These are phyloP conservation scores for Oenanthe sinensis DNA, from an alignment of 129 eudicot genomes.

Conservation along the genomic window DNA sequence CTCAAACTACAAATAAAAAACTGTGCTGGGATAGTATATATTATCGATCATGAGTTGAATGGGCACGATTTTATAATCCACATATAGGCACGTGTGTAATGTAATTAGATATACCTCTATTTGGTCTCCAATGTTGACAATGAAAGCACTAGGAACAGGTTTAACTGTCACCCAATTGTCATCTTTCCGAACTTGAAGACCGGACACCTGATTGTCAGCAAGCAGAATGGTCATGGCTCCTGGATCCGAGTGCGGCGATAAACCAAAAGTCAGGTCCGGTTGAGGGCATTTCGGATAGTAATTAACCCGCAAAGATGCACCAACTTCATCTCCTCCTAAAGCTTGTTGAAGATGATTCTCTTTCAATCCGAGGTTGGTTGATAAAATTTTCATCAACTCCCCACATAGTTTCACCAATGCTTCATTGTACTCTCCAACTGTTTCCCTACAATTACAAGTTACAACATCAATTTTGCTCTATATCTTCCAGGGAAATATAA, in stretches of 20 bases:
- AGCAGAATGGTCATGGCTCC: conserved; percentile 58
- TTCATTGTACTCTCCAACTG: conserved; percentile 35
- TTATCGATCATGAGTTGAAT: neutral
- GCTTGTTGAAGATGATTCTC: conserved; percentile 39
- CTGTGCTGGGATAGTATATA: neutral
- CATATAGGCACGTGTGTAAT: neutral
- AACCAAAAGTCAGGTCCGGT: conserved; percentile 62
- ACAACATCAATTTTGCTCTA: neutral
- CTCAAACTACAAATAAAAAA: neutral
- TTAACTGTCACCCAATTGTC: conserved; percentile 57
- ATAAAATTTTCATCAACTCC: conserved; percentile 44
- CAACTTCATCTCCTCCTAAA: conserved; percentile 50
- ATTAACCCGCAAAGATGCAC: conserved; percentile 47
- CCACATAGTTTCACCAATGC: conserved; percentile 32
- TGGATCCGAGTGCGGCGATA: conserved; percentile 71
- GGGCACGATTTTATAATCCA: neutral
- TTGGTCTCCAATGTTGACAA: conserved; percentile 73
- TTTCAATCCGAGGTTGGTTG: conserved; percentile 44
- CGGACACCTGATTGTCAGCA: conserved; percentile 47
- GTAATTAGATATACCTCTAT: conserved; percentile 38
- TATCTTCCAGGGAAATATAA: no score
- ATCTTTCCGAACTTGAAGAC: conserved; percentile 60
- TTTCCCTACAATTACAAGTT: conserved; percentile 25
- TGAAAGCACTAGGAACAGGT: conserved; percentile 54
- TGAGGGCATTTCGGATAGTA: conserved; percentile 79